Base-by-base conservation (phyloP, 2,329 filamentous ascomycete genomes). In the Balansia obtecta region DNA sequence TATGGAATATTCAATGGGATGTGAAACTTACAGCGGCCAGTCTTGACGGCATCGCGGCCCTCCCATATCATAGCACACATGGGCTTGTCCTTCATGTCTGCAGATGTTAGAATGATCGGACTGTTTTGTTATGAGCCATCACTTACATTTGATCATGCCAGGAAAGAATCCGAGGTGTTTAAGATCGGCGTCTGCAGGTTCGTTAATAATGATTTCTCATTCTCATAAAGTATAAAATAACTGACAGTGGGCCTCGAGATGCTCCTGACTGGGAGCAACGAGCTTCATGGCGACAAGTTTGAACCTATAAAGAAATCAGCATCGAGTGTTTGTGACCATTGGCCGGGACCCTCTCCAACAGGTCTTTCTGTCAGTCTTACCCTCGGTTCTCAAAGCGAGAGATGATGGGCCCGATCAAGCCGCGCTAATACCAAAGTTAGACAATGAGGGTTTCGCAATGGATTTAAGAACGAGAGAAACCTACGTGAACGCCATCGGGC, bases 21-120 rank as follows among this genome's bases (percentile, higher is more conserved):
- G 10, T 37, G 27, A 11, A 12, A 76, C 82, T 61, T 82, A 88
- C 84, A 70, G 69, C 93, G 91, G 74, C 93, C 93, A 63, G 90
- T 96, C 87, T 97, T 97, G 82, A 96, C 90, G 73, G 85, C 93
- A 68, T 98, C 90, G 81, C 86, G 87, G 69, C 93, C 93, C 76
- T 98, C 90, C 93, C 93, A 98, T 75, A 98, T 86, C 91, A 97
- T 98, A 78, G 93, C 93, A 79, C 81, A 85, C 77, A 98, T 91
- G 71, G 93, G 93, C 47, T 49, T 39, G 16, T 43, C 40, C 47
- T 43, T 49, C 47, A 49, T 49, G 40, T 49, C 47, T 49, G 47
- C 42, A 15, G 9, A 43, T 27, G 32, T 49, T 44, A 49, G 40
- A 43, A 20, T 37, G 42, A 5, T 13, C 1, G 10, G 22, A n/a